Conservation (phyloP, 1,139 yeast species). For the Scheffersomyces quercinus region DNA sequence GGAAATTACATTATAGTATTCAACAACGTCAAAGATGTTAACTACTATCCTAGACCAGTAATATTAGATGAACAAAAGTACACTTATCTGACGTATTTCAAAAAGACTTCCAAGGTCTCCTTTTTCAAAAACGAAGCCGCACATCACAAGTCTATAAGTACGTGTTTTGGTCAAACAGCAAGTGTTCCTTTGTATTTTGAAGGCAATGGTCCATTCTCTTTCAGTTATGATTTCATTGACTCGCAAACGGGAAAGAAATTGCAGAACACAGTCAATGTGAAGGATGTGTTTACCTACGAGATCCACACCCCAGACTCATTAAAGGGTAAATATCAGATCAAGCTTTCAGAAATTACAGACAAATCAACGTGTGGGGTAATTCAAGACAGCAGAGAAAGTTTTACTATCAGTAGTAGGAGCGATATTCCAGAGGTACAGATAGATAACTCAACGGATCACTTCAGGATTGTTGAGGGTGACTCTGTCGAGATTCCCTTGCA, state of each 20-base stretch:
- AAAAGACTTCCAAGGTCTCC: constrained; percentile 46
- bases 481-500: constrained; percentile 58
- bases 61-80: constrained; percentile 33
- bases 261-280: constrained; percentile 44
- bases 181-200: constrained; percentile 56
- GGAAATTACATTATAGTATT: constrained; percentile 81
- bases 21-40: constrained; percentile 53
- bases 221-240: constrained; percentile 58
- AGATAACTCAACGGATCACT: constrained; percentile 5
- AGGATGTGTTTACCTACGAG: constrained; percentile 42
- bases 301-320: constrained; percentile 56
- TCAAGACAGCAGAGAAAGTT: constrained; percentile 34
- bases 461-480: constrained; percentile 62
- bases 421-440: constrained; percentile 18
- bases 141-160: constrained; percentile 17
- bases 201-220: constrained; percentile 78
- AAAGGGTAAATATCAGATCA: constrained; percentile 63
- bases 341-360: constrained; percentile 67
- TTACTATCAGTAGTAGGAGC: constrained; percentile 28
- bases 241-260: constrained; percentile 29
- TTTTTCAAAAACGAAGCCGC: constrained; percentile 22
- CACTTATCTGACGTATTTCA: constrained; percentile 54
- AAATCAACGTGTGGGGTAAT: constrained; percentile 69
- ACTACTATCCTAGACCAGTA: constrained; percentile 43
- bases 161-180: constrained; percentile 44